Evolutionary conservation across 2,329 filamentous ascomycete genomes (phyloP).

Genomic region (Orbilia blumenaviensis): DNA sequence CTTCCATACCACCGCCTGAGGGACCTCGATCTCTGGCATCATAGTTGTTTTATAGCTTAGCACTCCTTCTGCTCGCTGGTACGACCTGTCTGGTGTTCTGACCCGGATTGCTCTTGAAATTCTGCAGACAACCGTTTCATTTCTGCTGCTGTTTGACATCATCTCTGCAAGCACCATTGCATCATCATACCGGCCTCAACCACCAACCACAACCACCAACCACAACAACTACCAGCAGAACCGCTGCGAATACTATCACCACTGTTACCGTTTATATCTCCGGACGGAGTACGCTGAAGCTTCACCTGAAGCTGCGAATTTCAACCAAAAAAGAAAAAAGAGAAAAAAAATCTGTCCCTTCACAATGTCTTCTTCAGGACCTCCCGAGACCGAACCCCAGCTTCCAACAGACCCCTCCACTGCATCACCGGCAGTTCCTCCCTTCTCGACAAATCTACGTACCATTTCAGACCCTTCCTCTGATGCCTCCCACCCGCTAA

Average conservation of each 20-base stretch:
- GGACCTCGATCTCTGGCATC: no score
- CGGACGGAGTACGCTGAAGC: background rate
- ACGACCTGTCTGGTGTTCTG: background rate
- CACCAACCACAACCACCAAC: background rate
- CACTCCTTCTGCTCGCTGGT: background rate
- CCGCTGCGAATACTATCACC: no score
- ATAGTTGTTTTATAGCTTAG: no score
- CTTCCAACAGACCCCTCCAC: conserved; percentile 13
- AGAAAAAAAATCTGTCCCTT: no score
- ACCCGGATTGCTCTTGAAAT: background rate
- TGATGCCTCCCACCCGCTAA: conserved; percentile 53
- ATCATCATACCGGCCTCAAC: conserved; percentile 36
- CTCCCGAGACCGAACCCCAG: conserved; percentile 32
- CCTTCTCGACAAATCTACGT: conserved; percentile 21
- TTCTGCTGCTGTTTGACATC: conserved; percentile 52
- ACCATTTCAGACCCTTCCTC: conserved; percentile 34
- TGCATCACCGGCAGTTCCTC: background rate
- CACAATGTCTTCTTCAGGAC: conserved; percentile 29
- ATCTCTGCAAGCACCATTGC: conserved; percentile 43
- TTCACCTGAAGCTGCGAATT: background rate
- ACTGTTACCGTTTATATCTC: no score
- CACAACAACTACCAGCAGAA: background rate
- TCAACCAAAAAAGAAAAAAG: no score
- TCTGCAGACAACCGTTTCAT: conserved; percentile 22
- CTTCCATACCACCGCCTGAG: background rate